Evolutionary conservation across 2,329 filamentous ascomycete genomes (phyloP).

Genomic region (Clathrospora elynae): DNA sequence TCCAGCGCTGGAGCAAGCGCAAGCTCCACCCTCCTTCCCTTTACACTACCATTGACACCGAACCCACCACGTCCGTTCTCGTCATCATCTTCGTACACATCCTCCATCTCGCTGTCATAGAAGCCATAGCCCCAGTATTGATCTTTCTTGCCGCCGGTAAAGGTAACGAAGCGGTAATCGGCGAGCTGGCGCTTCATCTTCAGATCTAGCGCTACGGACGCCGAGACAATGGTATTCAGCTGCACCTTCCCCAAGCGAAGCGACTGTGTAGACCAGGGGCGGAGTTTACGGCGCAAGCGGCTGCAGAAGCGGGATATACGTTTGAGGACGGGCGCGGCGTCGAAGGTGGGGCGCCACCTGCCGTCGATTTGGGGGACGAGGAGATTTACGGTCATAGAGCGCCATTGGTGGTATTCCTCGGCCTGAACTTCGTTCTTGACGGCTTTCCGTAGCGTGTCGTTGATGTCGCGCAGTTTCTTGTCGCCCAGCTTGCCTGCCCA

Average conservation of each 20-base stretch:
- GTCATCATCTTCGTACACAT: conserved; percentile 40
- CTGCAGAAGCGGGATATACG: conserved; percentile 41
- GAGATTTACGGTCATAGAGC: conserved; percentile 43
- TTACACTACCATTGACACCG: conserved; percentile 14
- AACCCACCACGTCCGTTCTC: conserved; percentile 20
- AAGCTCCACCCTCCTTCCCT: conserved; percentile 38
- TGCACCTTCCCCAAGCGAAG: conserved; percentile 41
- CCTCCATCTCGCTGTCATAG: conserved; percentile 48
- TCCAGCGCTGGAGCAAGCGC: conserved; percentile 47
- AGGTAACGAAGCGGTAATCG: conserved; percentile 47
- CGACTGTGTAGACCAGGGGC: conserved; percentile 40
- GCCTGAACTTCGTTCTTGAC: conserved; percentile 46
- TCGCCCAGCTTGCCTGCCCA: conserved; percentile 48
- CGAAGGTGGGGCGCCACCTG: conserved; percentile 45
- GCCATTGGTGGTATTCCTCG: conserved; percentile 46
- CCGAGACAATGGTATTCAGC: conserved; percentile 42
- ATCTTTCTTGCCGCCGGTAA: conserved; percentile 39
- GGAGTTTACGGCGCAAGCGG: conserved; percentile 36
- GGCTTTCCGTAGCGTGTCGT: conserved; percentile 47
- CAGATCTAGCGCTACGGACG: conserved; percentile 45
- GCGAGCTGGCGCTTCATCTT: conserved; percentile 47
- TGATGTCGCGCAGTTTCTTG: conserved; percentile 43
- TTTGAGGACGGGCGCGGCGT: conserved; percentile 43
- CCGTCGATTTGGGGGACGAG: conserved; percentile 46
- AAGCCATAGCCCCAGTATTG: conserved; percentile 45